Conservation (phyloP, 345 rosid species). For the Trapa incisa region DNA sequence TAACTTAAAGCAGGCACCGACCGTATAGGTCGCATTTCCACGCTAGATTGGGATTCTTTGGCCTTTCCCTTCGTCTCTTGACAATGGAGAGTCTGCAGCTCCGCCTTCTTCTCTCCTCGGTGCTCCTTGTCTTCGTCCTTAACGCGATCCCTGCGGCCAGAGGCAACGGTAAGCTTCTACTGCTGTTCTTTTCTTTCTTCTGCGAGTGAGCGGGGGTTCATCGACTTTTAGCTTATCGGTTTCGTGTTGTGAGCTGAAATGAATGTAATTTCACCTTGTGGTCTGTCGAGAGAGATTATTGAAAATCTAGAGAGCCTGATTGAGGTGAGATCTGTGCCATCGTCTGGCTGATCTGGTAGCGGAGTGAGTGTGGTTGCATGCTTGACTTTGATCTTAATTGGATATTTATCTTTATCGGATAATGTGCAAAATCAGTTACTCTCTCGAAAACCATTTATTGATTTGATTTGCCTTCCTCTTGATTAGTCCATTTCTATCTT, state of each 20-base stretch:
- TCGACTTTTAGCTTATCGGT: neutral
- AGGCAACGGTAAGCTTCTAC: conserved; percentile 18
- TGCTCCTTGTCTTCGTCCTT: conserved; percentile 15
- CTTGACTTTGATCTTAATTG: no score
- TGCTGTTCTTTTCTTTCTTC: neutral
- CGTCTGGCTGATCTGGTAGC: neutral
- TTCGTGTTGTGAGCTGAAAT: neutral
- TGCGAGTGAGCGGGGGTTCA: neutral
- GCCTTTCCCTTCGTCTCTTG: neutral
- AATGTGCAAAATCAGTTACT: no score
- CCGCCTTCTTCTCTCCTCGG: conserved; percentile 19
- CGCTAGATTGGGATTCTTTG: neutral
- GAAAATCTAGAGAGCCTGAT: neutral
- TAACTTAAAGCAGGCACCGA: no score
- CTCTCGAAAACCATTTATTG: no score
- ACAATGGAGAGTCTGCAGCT: conserved; percentile 39
- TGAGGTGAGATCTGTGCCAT: conserved; percentile 3
- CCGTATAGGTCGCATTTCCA: neutral
- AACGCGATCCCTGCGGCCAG: conserved; percentile 28
- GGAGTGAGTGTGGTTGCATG: no score
- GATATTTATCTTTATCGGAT: no score
- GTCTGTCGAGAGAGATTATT: neutral
- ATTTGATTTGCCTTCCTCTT: no score
- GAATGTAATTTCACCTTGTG: neutral
- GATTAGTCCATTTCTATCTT: neutral